Evolutionary conservation across 768 basidiomycete genomes (phyloP).

Genomic region (Suillus occidentalis): DNA sequence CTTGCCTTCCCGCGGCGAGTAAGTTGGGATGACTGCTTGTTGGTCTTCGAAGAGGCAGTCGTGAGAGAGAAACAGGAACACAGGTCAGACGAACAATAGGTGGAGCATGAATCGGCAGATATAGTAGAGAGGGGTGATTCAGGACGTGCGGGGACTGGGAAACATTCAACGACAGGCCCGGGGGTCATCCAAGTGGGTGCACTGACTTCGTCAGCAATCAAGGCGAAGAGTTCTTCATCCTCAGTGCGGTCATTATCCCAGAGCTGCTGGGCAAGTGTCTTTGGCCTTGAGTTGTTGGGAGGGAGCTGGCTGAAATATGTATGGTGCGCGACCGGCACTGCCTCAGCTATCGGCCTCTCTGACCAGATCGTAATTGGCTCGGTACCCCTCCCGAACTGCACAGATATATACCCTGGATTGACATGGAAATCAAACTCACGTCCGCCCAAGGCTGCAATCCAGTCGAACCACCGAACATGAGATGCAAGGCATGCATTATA

Average conservation of each 20-base stretch:
- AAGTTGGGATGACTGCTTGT: constrained; percentile 48
- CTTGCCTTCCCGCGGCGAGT: constrained; percentile 70
- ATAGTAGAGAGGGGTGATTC: constrained; percentile 58
- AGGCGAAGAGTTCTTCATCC: constrained; percentile 69
- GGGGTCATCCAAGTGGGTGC: constrained; percentile 71
- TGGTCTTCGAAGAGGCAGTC: constrained; percentile 51
- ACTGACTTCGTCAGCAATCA: constrained; percentile 71
- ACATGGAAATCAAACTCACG: constrained; percentile 77
- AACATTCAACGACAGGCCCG: constrained; percentile 59
- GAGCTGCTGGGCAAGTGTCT: constrained; percentile 75
- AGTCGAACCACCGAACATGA: constrained; percentile 78
- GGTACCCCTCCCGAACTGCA: constrained; percentile 51
- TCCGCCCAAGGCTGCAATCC: constrained; percentile 70
- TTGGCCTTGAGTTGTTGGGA: constrained; percentile 27
- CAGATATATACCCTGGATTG: constrained; percentile 75
- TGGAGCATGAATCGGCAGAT: constrained; percentile 52
- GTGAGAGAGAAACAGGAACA: constrained; percentile 69
- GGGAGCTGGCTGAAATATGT: constrained; percentile 18
- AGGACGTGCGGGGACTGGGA: constrained; percentile 52
- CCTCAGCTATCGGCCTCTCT: constrained; percentile 42
- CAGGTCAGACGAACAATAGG: constrained; percentile 68
- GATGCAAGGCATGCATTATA: constrained; percentile 69
- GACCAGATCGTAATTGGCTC: constrained; percentile 69
- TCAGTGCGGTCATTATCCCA: constrained; percentile 70
- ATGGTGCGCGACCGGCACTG: constrained; percentile 15